Base-by-base conservation (phyloP, 208 protist genomes). In the Acanthamoeba castellanii region DNA sequence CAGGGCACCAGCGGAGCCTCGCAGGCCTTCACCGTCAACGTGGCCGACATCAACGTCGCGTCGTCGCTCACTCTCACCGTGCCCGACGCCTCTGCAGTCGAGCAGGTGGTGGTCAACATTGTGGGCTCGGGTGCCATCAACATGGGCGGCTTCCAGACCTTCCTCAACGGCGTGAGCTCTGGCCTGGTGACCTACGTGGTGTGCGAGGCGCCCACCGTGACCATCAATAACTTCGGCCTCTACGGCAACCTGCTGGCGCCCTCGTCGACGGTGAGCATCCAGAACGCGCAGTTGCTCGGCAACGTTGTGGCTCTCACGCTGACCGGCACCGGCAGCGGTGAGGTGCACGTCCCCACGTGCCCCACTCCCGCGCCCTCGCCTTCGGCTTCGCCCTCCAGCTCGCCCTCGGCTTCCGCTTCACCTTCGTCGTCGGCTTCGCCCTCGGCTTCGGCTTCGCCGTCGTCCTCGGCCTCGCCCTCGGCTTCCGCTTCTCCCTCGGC, bases 101-200 rank as follows among this genome's bases (percentile, higher is more conserved):
- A 64, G 4, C 45, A 20, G 25, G 81, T 88, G 81, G 50, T 64
- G n/a, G 20, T 88, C 32, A n/a, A 45, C 50, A 18, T 88, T 11
- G n/a, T 45, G 50, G 81, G 81, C 50, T 88, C 81, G 50, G 3
- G 47, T 3, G 50, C 78, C 47, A 22, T 85, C 25, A 50, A 57
- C 45, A 57, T 30, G 16, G 76, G 76, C 47, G 76, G 76, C 34
- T 85, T 85, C 76, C 76, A 85, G 76, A 85, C 76, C 42, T 85
- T 85, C 76, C 76, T 85, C 76, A 85, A 85, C 47, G 76, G 76
- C 0, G 76, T 85, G 4, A 22, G 27, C 27, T 85, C 76, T 3
- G 76, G 76, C 42, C 47, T 85, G 18, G 76, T 85, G 45, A 85
- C 76, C 25, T 85, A 57, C 42, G 76, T 85, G 4, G 76, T 85